Conservation (phyloP, 345 rosid genomes). For the Rhizophora apiculata region DNA sequence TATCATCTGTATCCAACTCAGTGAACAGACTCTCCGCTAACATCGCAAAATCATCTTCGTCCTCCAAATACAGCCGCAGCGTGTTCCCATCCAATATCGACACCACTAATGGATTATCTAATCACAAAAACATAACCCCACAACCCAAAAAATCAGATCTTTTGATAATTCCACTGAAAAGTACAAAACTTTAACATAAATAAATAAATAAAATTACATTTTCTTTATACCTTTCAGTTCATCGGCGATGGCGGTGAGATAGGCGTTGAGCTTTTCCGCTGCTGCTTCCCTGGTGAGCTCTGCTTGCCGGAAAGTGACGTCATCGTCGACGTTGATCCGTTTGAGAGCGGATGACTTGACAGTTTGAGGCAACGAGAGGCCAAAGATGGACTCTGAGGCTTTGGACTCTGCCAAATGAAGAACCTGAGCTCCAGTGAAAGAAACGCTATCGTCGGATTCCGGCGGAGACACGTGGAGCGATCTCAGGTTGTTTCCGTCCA, state of each 20-base stretch:
- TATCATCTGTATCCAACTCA: conserved; percentile 74
- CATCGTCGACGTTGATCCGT: conserved; percentile 35
- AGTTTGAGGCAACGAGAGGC: conserved; percentile 56
- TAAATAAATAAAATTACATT: no score
- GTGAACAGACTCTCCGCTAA: conserved; percentile 86
- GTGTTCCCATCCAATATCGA: conserved; percentile 66
- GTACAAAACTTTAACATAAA: no score
- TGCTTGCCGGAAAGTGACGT: conserved; percentile 31
- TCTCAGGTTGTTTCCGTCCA: conserved; percentile 66
- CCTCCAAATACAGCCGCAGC: conserved; percentile 59
- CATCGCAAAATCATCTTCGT: conserved; percentile 96
- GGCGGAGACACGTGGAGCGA: conserved; percentile 42
- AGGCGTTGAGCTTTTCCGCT: conserved; percentile 35
- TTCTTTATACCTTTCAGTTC: conserved; percentile 47
- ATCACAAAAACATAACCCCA: conserved; percentile 6
- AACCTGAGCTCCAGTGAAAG: conserved; percentile 54
- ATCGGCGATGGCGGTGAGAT: conserved; percentile 59
- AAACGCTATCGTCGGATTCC: conserved; percentile 23
- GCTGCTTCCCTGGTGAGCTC: conserved; percentile 42
- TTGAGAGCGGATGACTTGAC: conserved; percentile 52
- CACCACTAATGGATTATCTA: conserved; percentile 65
- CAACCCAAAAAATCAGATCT: background rate
- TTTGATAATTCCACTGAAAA: no score
- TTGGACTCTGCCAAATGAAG: conserved; percentile 56
- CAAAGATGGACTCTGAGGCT: conserved; percentile 48